Evolutionary conservation across 768 basidiomycete genomes (phyloP), one percentile per base, ranked within the genome.

Genomic region (Suillus hirtellus): DNA sequence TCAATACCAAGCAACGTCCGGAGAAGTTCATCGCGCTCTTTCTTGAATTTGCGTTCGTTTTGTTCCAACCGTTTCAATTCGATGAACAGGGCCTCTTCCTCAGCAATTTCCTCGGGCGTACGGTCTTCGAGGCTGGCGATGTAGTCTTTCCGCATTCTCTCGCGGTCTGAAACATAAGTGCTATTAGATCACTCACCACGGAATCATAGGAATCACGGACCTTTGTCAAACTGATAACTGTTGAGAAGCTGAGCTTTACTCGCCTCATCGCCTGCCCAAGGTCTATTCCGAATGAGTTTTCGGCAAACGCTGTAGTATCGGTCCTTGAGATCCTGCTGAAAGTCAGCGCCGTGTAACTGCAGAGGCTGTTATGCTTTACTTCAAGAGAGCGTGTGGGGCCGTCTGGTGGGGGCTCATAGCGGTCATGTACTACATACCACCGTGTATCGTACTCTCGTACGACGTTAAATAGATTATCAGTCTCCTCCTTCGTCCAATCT

Each of bases 41-140:
- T 87, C 76, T 90, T 91, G 80, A 95, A 98, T 60, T 83, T 84
- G 38, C 90, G 84, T 72, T 97, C 95, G 64, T 84, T 93, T 76
- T 98, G 96, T 73, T 98, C 96, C 58, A 99, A 82, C n/a, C 93
- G 87, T 71, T 96, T 95, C 58, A 96, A 84, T 75, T 98, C 95
- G 65, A 98, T 79, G 76, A 92, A 98, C 3, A 99, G 81, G 9
- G 93, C 91, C 69, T 98, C 96, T 80, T 99, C 97, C 73, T 99
- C 96, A 19, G 89, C 90, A 50, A 96, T 89, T 77, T 98, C 93
- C 56, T 90, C 87, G 4, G 88, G 83, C 0, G 94, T 91, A n/a
- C 96, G 88, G 62, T 84, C 86, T 77, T 95, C 93, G n/a, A 99
- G 85, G 64, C 88, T 91, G 10, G 82, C 77, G 15, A 99, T 82